These are phyloP conservation scores for Avicennia marina DNA, from an alignment of 257 asterid genomes.

Conservation along the genomic window DNA sequence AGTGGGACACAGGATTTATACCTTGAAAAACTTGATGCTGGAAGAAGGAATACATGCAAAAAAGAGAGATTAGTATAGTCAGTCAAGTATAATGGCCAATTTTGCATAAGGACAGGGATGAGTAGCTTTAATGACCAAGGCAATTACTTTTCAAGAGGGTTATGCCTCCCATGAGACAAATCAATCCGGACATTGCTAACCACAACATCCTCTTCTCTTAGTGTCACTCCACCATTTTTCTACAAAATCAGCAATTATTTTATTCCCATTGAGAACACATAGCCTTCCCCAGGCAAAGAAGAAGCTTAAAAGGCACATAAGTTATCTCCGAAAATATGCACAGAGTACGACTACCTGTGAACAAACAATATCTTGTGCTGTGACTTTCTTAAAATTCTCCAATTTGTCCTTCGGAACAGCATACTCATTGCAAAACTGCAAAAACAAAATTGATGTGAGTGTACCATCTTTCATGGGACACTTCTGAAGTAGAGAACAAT, in stretches of 20 bases:
- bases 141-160: conserved; percentile 84
- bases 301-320: not conserved
- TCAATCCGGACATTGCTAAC: conserved; percentile 86
- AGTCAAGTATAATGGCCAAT: not conserved
- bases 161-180: conserved; percentile 73
- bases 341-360: conserved; percentile 58
- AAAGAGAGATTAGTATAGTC: conserved; percentile 8
- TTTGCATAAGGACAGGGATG: not conserved
- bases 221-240: conserved; percentile 48
- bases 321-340: conserved; percentile 4
- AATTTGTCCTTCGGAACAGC: conserved; percentile 79
- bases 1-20: conserved; percentile 22
- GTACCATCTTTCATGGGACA: conserved; percentile 1
- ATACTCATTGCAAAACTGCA: conserved; percentile 88
- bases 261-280: too few species aligned
- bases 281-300: too few species aligned
- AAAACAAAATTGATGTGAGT: conserved; percentile 27
- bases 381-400: conserved; percentile 71
- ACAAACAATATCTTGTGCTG: conserved; percentile 84
- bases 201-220: conserved; percentile 76
- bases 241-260: conserved; percentile 30
- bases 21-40: conserved; percentile 95
- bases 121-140: conserved; percentile 7
- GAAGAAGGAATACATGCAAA: conserved; percentile 29
- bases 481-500: not conserved